phyloP scores from a whole-genome alignment of 2,329 filamentous ascomycete species.

The Penicillium sp. region DNA sequence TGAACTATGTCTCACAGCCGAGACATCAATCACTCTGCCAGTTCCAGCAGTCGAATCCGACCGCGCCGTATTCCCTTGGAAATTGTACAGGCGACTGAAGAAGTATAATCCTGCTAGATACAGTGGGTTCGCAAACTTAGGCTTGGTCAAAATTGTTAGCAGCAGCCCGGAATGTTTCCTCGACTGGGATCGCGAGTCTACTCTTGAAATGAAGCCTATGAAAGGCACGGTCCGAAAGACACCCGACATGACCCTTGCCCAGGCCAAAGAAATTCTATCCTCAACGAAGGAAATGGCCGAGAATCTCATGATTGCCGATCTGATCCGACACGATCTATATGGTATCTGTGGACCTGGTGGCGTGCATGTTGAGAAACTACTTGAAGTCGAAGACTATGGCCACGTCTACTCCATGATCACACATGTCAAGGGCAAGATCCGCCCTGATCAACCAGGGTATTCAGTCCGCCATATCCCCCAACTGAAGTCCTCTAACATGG shows the following conservation, averaged over 20 bases:
- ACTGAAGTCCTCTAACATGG: constrained; percentile 34
- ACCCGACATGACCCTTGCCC: constrained; percentile 64
- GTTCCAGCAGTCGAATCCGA: constrained; percentile 20
- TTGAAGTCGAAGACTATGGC: constrained; percentile 87
- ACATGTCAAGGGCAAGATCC: constrained; percentile 69
- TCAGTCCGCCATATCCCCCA: constrained; percentile 34
- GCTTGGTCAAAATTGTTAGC: constrained; percentile 70
- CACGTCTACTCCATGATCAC: constrained; percentile 91
- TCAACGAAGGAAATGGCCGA: constrained; percentile 90
- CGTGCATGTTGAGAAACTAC: constrained; percentile 74
- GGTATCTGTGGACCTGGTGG: constrained; percentile 74
- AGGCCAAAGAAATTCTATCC: constrained; percentile 72
- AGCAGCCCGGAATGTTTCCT: constrained; percentile 90
- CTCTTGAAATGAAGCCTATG: constrained; percentile 76
- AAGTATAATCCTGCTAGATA: constrained; percentile 78
- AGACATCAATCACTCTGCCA: constrained; percentile 62
- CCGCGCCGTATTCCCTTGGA: constrained; percentile 57
- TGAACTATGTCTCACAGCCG: constrained; percentile 79
- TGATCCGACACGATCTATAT: constrained; percentile 92
- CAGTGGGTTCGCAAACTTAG: constrained; percentile 76
- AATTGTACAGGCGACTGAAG: constrained; percentile 70
- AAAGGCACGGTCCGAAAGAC: constrained; percentile 92
- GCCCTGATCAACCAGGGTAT: constrained; percentile 28
- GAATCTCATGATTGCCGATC: constrained; percentile 96
- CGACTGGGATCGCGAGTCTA: constrained; percentile 57